Percentiles rank a stretch among this genome's conserved stretches.
Evolutionary conservation across 352 stramenopile species (phyloP).

Genomic region (Phytophthora syringae): DNA sequence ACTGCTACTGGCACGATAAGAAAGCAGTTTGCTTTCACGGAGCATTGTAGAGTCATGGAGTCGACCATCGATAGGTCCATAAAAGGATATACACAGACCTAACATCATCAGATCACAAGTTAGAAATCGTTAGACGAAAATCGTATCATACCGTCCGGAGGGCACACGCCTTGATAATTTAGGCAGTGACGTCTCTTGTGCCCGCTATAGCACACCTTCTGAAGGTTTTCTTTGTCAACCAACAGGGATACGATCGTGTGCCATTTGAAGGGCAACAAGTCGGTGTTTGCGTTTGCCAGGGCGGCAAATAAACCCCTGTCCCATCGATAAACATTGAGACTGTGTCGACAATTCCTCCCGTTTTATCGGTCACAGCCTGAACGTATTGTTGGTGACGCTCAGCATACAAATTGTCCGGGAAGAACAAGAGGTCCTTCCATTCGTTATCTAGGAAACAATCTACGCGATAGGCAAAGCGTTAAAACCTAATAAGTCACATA

Average conservation of each 20-base stretch:
- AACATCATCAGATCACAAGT: background rate
- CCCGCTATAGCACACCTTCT: conserved; percentile 16
- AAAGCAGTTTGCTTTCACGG: conserved; percentile 2
- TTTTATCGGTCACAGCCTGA: conserved; percentile 1
- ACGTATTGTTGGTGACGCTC: background rate
- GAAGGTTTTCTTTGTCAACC: conserved; percentile 10
- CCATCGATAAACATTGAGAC: conserved; percentile 9
- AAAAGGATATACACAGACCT: conserved; percentile 18
- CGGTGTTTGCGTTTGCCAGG: background rate
- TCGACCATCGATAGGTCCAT: conserved; percentile 4
- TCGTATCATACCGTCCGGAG: conserved; percentile 7
- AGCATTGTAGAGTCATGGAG: conserved; percentile 15
- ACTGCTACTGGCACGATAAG: background rate
- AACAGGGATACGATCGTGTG: conserved; percentile 1
- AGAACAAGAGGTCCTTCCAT: conserved; percentile 5
- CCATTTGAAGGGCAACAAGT: background rate
- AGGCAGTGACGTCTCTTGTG: conserved; percentile 12
- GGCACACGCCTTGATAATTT: conserved; percentile 16
- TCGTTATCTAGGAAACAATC: conserved; percentile 14
- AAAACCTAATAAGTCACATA: too few species aligned
- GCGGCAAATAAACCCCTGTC: conserved; percentile 13
- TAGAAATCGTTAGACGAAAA: background rate
- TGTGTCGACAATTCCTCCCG: background rate
- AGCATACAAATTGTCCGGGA: background rate
- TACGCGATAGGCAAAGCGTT: background rate